Conservation (phyloP, 345 rosid species). For the Noccaea caerulescens region DNA sequence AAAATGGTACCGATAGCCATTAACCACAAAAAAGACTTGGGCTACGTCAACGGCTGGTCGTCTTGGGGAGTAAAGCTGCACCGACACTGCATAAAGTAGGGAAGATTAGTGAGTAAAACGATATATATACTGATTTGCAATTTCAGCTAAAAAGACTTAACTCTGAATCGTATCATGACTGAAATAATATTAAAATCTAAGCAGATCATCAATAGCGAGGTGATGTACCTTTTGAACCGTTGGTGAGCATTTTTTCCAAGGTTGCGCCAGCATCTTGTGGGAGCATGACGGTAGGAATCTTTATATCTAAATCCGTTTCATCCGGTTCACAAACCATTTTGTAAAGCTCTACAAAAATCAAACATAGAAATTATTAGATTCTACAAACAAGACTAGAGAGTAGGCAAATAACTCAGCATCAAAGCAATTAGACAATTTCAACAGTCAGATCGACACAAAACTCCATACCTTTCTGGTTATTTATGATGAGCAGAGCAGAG, state of each 20-base stretch:
- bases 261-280: slow-evolving; percentile 95
- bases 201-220: neutral
- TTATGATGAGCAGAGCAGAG: slow-evolving; percentile 87
- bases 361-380: slow-evolving; percentile 13
- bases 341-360: slow-evolving; percentile 69
- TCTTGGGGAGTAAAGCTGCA: slow-evolving; percentile 89
- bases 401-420: neutral
- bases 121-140: slow-evolving; percentile 12
- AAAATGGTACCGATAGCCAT: slow-evolving; percentile 96
- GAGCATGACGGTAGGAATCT: slow-evolving; percentile 90
- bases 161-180: slow-evolving; percentile 9
- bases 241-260: slow-evolving; percentile 67
- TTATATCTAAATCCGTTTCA: slow-evolving; percentile 90
- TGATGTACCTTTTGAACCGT: slow-evolving; percentile 64
- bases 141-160: neutral
- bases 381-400: slow-evolving; percentile 2
- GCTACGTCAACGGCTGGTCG: slow-evolving; percentile 93
- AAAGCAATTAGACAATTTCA: slow-evolving; percentile 12
- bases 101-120: neutral
- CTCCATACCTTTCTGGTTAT: slow-evolving; percentile 77
- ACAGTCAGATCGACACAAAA: neutral
- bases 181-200: too few species aligned
- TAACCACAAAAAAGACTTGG: slow-evolving; percentile 94
- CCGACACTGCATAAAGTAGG: slow-evolving; percentile 64
- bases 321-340: slow-evolving; percentile 99